These are phyloP conservation scores for Fusarium fracticaudum DNA, from an alignment of 2,329 filamentous ascomycete species.

Conservation along the genomic window DNA sequence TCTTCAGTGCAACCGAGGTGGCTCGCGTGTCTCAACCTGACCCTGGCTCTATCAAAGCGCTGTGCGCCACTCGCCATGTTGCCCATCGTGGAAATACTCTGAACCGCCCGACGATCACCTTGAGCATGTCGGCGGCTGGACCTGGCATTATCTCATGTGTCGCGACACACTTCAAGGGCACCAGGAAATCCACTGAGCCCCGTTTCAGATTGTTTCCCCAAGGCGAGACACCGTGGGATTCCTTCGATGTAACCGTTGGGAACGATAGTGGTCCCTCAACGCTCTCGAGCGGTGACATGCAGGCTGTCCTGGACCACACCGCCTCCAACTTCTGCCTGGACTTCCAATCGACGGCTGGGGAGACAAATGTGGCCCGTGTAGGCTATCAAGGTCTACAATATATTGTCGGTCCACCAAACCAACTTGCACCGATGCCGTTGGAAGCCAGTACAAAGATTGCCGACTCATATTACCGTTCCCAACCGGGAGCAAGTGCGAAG, in stretches of 20 bases:
- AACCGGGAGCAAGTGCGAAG: neutral
- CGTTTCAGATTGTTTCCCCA: neutral
- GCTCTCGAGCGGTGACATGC: neutral
- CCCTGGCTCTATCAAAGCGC: neutral
- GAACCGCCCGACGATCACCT: neutral
- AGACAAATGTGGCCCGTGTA: neutral
- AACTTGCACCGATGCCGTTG: neutral
- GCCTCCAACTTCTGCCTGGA: no score
- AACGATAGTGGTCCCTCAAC: neutral
- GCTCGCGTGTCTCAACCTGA: neutral
- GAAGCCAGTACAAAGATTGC: neutral
- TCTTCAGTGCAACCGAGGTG: neutral
- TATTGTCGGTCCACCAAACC: neutral
- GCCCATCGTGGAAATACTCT: neutral
- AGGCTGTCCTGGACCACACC: neutral
- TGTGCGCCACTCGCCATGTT: neutral
- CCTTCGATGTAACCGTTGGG: neutral
- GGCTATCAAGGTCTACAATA: neutral
- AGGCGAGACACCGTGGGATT: no score
- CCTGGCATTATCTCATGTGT: neutral
- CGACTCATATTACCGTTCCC: neutral
- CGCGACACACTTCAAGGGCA: neutral
- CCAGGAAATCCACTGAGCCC: neutral
- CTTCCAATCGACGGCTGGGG: no score
- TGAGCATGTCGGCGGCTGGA: neutral